A percentile compares a stretch with the other conserved stretches of the same genome.
phyloP scores from a whole-genome alignment of 148 eudicot species.

The Cornus controversa region DNA sequence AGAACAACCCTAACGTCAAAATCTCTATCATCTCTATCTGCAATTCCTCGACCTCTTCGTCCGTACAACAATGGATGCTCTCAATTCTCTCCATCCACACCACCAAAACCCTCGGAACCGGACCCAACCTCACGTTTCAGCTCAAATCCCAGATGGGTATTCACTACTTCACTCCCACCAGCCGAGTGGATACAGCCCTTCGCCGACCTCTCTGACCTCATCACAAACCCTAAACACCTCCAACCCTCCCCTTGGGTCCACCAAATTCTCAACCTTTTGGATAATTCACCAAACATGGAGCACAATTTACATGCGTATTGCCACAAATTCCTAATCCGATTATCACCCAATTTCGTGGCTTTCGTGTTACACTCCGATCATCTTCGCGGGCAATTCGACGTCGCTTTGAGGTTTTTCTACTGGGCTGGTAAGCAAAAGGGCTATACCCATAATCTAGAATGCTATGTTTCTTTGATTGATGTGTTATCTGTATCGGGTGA shows the following conservation, averaged over 20 bases:
- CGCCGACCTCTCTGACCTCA: conserved; percentile 68
- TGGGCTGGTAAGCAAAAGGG: conserved; percentile 92
- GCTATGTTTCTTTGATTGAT: conserved; percentile 69
- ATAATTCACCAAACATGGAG: conserved; percentile 57
- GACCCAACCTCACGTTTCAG: conserved; percentile 13
- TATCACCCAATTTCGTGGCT: conserved; percentile 75
- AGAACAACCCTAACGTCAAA: conserved; percentile 37
- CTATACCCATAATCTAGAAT: conserved; percentile 64
- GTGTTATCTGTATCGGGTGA: conserved; percentile 45
- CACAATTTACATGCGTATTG: conserved; percentile 52
- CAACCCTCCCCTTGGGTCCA: conserved; percentile 77
- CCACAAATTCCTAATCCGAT: conserved; percentile 57
- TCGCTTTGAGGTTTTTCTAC: conserved; percentile 61
- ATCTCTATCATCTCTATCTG: conserved; percentile 19
- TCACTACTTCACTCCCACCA: conserved; percentile 56
- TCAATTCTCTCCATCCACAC: conserved; percentile 16
- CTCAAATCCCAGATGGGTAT: conserved; percentile 17
- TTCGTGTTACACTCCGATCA: conserved; percentile 49
- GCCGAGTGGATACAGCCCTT: conserved; percentile 93
- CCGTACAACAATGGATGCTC: conserved; percentile 32
- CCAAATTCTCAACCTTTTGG: conserved; percentile 55
- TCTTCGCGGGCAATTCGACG: conserved; percentile 31
- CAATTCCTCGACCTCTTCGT: conserved; percentile 13
- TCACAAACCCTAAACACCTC: conserved; percentile 41
- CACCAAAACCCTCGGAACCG: conserved; percentile 11